Percentiles rank a stretch among this genome's conserved stretches.
phyloP scores from a whole-genome alignment of 768 basidiomycete species.

The Coprinopsis strossmayeri region DNA sequence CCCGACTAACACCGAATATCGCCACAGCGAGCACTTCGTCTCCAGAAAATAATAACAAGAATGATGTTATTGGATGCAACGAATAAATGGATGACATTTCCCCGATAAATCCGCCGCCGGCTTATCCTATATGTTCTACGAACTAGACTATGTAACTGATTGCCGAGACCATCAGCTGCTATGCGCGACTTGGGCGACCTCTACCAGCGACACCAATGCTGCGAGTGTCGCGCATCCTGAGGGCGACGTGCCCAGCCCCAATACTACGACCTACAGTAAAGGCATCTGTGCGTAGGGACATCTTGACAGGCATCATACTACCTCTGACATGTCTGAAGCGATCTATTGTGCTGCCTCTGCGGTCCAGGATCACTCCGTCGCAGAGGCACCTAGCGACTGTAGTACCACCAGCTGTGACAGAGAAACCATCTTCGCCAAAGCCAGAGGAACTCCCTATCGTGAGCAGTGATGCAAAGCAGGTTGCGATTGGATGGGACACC shows the following conservation, averaged over 20 bases:
- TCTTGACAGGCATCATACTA: too few relatives aligned
- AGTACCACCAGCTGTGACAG: not conserved
- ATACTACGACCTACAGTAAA: not conserved
- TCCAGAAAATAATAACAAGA: not conserved
- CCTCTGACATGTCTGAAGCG: too few relatives aligned
- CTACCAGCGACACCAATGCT: not conserved
- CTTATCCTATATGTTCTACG: too few relatives aligned
- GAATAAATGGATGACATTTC: too few relatives aligned
- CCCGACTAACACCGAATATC: conserved; percentile 5
- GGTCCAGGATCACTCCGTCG: not conserved
- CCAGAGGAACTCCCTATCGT: conserved; percentile 44
- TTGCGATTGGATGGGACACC: conserved; percentile 70
- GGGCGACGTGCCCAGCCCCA: not conserved
- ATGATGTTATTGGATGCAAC: not conserved
- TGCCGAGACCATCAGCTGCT: not conserved
- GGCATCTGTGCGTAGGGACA: too few relatives aligned
- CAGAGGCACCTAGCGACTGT: not conserved
- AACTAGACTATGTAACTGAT: not conserved
- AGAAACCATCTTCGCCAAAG: not conserved
- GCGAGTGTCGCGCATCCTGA: not conserved
- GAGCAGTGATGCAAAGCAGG: conserved; percentile 50
- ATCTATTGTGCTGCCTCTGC: not conserved
- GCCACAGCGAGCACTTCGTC: not conserved
- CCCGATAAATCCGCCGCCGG: too few relatives aligned
- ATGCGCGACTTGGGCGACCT: not conserved